Percentiles rank a stretch among this genome's conserved stretches.
Conservation (phyloP, 331 rosid genomes). For the Phaseolus coccineus region DNA sequence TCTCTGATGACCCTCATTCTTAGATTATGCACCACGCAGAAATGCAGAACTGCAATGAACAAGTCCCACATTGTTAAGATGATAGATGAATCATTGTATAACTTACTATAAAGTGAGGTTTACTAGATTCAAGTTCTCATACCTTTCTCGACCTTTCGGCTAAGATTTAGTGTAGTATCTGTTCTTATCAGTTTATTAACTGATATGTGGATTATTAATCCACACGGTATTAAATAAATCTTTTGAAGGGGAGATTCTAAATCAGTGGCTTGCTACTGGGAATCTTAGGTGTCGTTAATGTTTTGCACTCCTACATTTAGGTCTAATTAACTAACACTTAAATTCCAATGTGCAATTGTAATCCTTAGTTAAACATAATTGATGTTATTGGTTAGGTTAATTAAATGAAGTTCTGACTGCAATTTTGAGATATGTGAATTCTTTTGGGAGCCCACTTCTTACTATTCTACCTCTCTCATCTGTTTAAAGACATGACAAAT, state of each 20-base stretch:
- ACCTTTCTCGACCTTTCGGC: conserved; percentile 45
- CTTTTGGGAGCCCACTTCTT: conserved; percentile 88
- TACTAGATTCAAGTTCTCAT: rapidly evolving
- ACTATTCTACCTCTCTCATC: conserved; percentile 97
- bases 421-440: conserved; percentile 90
- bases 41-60: no score
- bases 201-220: neutral
- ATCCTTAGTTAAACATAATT: no score
- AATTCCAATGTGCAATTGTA: no score
- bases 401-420: conserved; percentile 84
- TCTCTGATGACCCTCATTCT: conserved; percentile 8
- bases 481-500: no score
- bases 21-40: neutral
- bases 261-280: conserved; percentile 10
- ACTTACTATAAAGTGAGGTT: neutral
- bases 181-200: conserved; percentile 40
- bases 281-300: neutral
- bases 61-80: neutral
- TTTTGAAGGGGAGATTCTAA: neutral
- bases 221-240: conserved; percentile 35
- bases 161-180: conserved; percentile 43
- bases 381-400: conserved; percentile 39
- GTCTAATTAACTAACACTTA: no score
- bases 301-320: neutral
- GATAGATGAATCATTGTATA: rapidly evolving